These are phyloP conservation scores for Tolypocladium album DNA, from an alignment of 2,329 filamentous ascomycete genomes.

Conservation along the genomic window DNA sequence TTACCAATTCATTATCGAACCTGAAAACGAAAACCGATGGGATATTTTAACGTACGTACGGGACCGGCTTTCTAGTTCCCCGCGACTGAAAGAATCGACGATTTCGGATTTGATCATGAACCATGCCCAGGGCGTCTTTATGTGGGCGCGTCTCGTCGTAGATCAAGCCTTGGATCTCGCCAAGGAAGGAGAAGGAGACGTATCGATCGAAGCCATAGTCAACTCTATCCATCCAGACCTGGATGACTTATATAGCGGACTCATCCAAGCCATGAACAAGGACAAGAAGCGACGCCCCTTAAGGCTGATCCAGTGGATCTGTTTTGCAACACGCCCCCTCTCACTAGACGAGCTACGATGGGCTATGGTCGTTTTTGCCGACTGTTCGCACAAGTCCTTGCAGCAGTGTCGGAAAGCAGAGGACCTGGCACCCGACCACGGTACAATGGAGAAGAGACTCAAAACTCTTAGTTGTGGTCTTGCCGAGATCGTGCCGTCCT, in stretches of 20 bases:
- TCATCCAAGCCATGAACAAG: conserved; percentile 11
- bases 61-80: conserved; percentile 8
- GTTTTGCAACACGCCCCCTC: conserved; percentile 15
- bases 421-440: conserved; percentile 6
- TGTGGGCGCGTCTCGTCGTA: conserved; percentile 24
- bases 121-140: conserved; percentile 20
- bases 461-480: conserved; percentile 17
- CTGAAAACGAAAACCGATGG: conserved; percentile 17
- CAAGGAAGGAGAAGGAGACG: conserved; percentile 10
- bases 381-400: conserved; percentile 9
- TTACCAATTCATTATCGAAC: conserved; percentile 11
- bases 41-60: conserved; percentile 21
- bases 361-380: conserved; percentile 15
- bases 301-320: conserved; percentile 22
- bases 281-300: conserved; percentile 9
- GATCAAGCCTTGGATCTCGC: conserved; percentile 2
- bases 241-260: conserved; percentile 12
- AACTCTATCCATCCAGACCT: conserved; percentile 11
- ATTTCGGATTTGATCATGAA: neutral
- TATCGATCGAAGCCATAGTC: conserved; percentile 4
- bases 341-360: conserved; percentile 17
- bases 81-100: conserved; percentile 13
- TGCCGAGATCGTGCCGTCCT: conserved; percentile 8
- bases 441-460: conserved; percentile 8
- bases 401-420: conserved; percentile 6